Conservation (phyloP, 805 yeast genomes). For the Spathaspora sp. region DNA sequence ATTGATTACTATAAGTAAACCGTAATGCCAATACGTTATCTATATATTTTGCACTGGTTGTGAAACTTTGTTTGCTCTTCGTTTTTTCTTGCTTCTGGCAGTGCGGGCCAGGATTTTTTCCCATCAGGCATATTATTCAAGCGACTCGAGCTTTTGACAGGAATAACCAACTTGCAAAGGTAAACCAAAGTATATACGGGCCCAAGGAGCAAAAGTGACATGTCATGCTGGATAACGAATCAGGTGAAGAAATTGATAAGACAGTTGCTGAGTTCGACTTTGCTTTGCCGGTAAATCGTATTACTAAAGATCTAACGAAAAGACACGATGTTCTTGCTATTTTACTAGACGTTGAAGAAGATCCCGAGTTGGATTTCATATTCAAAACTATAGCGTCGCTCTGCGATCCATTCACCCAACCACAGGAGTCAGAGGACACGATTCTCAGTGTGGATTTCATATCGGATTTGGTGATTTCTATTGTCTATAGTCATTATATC, state of each 20-base stretch:
- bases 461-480: conserved; percentile 48
- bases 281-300: conserved; percentile 10
- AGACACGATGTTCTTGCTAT: conserved; percentile 13
- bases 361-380: conserved; percentile 11
- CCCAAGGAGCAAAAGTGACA: conserved; percentile 8
- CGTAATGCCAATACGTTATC: background rate
- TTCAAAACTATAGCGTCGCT: conserved; percentile 19
- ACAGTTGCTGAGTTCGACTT: conserved; percentile 13
- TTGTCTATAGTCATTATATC: conserved; percentile 21
- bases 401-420: conserved; percentile 68
- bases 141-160: background rate
- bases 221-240: conserved; percentile 16
- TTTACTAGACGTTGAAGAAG: conserved; percentile 12
- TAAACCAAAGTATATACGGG: background rate
- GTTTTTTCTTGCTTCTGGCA: background rate
- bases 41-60: background rate
- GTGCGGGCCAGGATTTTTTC: background rate
- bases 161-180: background rate
- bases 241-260: conserved; percentile 11
- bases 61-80: background rate
- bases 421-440: conserved; percentile 52
- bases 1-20: conserved; percentile 3
- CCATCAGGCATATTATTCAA: too few species aligned
- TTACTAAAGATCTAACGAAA: conserved; percentile 9
- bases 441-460: conserved; percentile 55